A percentile compares a stretch with the other conserved stretches of the same genome.
Evolutionary conservation across 2,329 filamentous ascomycete species (phyloP).

Genomic region (Pseudogymnoascus sp.): DNA sequence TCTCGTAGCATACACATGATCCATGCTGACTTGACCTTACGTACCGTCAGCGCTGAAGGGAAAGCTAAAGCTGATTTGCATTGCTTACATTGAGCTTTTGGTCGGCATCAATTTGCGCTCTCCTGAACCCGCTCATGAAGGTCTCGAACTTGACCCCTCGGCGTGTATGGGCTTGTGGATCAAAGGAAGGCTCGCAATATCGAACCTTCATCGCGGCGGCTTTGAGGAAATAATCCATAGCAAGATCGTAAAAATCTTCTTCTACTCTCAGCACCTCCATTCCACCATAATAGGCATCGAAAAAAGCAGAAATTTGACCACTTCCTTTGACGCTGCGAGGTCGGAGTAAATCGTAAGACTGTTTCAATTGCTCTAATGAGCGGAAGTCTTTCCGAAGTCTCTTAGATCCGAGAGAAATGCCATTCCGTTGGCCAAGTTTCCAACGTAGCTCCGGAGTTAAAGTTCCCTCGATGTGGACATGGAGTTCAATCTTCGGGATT

Average conservation of each 20-base stretch:
- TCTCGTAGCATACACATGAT: constrained; percentile 68
- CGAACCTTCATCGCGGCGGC: constrained; percentile 56
- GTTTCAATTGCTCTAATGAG: constrained; percentile 47
- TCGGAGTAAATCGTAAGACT: constrained; percentile 54
- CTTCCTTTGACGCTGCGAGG: constrained; percentile 9
- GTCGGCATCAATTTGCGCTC: constrained; percentile 52
- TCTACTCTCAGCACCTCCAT: constrained; percentile 58
- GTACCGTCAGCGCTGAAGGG: background rate
- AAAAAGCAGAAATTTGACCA: constrained; percentile 39
- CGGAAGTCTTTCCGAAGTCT: constrained; percentile 44
- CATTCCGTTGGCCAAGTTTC: constrained; percentile 57
- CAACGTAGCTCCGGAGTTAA: constrained; percentile 64
- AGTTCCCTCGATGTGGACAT: constrained; percentile 71
- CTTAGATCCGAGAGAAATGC: constrained; percentile 44
- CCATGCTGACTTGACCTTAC: constrained; percentile 40
- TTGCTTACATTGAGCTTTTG: constrained; percentile 50
- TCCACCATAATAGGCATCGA: constrained; percentile 69
- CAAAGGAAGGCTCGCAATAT: constrained; percentile 72
- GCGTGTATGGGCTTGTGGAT: constrained; percentile 63
- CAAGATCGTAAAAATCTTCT: constrained; percentile 64
- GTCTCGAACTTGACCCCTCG: constrained; percentile 55
- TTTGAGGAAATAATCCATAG: constrained; percentile 60
- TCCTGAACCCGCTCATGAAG: constrained; percentile 54
- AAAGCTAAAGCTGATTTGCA: background rate
- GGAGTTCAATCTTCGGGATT: constrained; percentile 73